These are phyloP conservation scores for Phylloporus sp. DNA, from an alignment of 768 basidiomycete genomes.

Conservation along the genomic window DNA sequence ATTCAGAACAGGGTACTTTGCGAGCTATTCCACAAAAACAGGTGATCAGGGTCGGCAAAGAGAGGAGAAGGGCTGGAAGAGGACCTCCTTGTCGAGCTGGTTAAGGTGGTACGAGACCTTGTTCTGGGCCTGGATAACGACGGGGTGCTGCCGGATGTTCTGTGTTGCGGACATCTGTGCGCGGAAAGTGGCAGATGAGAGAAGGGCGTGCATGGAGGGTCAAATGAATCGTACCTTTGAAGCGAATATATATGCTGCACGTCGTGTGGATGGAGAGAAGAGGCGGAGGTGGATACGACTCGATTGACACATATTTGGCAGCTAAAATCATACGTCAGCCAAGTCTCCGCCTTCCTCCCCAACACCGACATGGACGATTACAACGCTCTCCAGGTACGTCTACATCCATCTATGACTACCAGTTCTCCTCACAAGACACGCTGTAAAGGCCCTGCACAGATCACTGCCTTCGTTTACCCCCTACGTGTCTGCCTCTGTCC, in stretches of 20 bases:
- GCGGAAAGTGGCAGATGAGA: neutral
- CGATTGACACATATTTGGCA: conserved; percentile 65
- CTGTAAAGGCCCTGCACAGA: conserved; percentile 54
- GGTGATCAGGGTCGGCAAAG: neutral
- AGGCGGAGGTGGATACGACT: conserved; percentile 39
- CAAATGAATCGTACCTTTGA: conserved; percentile 5
- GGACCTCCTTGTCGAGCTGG: conserved; percentile 96
- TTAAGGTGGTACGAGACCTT: conserved; percentile 76
- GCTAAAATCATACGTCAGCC: conserved; percentile 42
- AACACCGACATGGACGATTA: conserved; percentile 51
- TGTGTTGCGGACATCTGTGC: conserved; percentile 72
- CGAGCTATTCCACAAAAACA: conserved; percentile 44
- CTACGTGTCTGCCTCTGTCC: conserved; percentile 55
- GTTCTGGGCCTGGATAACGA: conserved; percentile 77
- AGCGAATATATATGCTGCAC: neutral
- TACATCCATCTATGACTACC: neutral
- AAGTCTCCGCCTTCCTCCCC: conserved; percentile 5
- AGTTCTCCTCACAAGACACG: conserved; percentile 3
- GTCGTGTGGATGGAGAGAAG: conserved; percentile 17
- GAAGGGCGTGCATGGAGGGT: neutral
- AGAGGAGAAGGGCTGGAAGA: conserved; percentile 17
- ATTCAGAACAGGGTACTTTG: conserved; percentile 84
- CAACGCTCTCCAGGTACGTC: conserved; percentile 48
- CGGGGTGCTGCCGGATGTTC: conserved; percentile 85
- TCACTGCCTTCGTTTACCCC: conserved; percentile 70